These are phyloP conservation scores for Volvox reticuliferus DNA, from an alignment of 139 green algal species.

Conservation along the genomic window DNA sequence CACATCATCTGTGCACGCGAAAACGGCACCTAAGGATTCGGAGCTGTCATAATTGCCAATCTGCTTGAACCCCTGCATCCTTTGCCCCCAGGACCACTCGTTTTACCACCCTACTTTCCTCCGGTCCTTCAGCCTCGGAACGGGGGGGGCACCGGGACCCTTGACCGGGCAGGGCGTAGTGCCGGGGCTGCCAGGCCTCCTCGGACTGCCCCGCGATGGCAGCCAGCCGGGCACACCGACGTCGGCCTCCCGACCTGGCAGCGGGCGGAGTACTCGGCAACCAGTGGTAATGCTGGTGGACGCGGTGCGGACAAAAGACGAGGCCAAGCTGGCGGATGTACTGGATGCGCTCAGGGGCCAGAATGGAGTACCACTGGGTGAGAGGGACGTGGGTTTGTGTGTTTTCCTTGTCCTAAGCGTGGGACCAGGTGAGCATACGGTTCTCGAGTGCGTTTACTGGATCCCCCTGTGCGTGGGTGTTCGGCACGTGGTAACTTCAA, in stretches of 20 bases:
- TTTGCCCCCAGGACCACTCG: background rate
- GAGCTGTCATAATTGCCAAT: too few relatives aligned
- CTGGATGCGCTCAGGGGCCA: constrained; percentile 45
- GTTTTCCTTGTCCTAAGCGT: too few relatives aligned
- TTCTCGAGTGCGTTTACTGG: too few relatives aligned
- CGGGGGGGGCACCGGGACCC: background rate
- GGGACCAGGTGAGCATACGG: too few relatives aligned
- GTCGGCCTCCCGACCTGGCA: background rate
- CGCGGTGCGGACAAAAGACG: constrained; percentile 63
- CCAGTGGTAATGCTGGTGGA: constrained; percentile 64
- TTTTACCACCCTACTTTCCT: background rate
- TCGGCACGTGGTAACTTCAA: too few relatives aligned
- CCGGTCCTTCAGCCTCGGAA: background rate
- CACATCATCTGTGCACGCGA: too few relatives aligned
- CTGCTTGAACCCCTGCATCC: too few relatives aligned
- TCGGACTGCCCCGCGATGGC: background rate
- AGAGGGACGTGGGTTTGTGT: background rate
- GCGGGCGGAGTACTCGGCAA: constrained; percentile 25
- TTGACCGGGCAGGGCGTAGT: background rate
- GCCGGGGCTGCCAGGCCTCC: background rate
- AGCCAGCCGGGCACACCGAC: constrained; percentile 27
- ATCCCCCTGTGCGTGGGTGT: too few relatives aligned
- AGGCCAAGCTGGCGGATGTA: constrained; percentile 40
- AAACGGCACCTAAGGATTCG: too few relatives aligned
- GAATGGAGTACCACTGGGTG: background rate